These are phyloP conservation scores for Cladophialophora chaetospira DNA, from an alignment of 2,329 filamentous ascomycete genomes.

Conservation along the genomic window DNA sequence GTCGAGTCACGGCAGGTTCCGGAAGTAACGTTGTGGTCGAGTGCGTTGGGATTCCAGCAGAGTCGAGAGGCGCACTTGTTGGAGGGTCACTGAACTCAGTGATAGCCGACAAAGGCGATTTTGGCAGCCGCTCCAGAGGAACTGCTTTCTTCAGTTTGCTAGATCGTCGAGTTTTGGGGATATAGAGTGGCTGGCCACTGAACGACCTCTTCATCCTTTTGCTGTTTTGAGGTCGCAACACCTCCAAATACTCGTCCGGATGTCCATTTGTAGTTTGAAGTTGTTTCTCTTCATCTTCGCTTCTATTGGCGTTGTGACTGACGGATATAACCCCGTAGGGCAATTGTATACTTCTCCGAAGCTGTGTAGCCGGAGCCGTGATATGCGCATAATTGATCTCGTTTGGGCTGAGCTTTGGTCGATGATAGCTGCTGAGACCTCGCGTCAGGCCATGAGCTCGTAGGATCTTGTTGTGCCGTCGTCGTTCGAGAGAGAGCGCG, in stretches of 20 bases:
- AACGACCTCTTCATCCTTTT: constrained; percentile 28
- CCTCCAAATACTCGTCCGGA: constrained; percentile 35
- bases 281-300: constrained; percentile 26
- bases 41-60: constrained; percentile 41
- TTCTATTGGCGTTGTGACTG: background rate
- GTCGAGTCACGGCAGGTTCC: constrained; percentile 25
- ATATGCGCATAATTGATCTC: constrained; percentile 30
- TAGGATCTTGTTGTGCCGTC: constrained; percentile 22
- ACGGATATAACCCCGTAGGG: constrained; percentile 16
- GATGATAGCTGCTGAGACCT: constrained; percentile 25
- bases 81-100: constrained; percentile 32
- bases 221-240: constrained; percentile 13
- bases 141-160: constrained; percentile 35
- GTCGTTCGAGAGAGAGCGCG: constrained; percentile 24
- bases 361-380: constrained; percentile 14
- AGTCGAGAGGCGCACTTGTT: constrained; percentile 37
- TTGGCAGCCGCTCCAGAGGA: constrained; percentile 37
- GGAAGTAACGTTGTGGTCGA: background rate
- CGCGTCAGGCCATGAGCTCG: constrained; percentile 18
- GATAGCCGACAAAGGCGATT: constrained; percentile 37
- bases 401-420: constrained; percentile 27
- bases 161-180: constrained; percentile 39
- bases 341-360: constrained; percentile 26
- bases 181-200: constrained; percentile 39
- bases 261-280: constrained; percentile 23